Conservation (phyloP, 768 basidiomycete genomes). For the Cystofilobasidium ferigula region DNA sequence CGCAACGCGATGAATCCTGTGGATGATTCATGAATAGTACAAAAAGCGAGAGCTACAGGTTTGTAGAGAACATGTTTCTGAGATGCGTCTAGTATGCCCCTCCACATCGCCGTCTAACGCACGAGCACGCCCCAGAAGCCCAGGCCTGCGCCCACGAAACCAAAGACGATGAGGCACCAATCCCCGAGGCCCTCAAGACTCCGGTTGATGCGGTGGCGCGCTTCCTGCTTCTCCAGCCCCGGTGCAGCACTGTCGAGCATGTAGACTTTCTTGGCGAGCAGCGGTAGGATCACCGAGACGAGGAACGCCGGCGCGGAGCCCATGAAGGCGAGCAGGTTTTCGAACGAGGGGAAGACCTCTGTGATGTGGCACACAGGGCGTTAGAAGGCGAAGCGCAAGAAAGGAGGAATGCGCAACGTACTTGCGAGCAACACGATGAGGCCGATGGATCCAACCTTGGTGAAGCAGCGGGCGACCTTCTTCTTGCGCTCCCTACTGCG, state of each 20-base stretch:
- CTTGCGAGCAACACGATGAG: slow-evolving; percentile 57
- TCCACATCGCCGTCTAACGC: background rate
- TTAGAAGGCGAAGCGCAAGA: background rate
- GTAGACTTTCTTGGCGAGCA: slow-evolving; percentile 21
- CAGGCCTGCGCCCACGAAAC: background rate
- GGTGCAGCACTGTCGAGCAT: background rate
- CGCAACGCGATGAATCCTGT: too few species aligned
- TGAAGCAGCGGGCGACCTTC: slow-evolving; percentile 37
- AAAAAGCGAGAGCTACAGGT: too few species aligned
- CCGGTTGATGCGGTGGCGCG: background rate
- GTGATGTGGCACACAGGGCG: background rate
- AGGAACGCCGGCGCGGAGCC: slow-evolving; percentile 22
- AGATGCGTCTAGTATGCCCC: background rate
- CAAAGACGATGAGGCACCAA: slow-evolving; percentile 2
- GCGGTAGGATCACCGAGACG: slow-evolving; percentile 18
- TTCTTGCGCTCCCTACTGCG: slow-evolving; percentile 15
- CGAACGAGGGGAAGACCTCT: slow-evolving; percentile 26
- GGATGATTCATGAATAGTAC: too few species aligned
- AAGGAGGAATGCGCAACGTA: slow-evolving; percentile 33
- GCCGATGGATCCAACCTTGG: slow-evolving; percentile 51
- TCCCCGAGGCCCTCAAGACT: slow-evolving; percentile 2
- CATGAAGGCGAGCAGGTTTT: slow-evolving; percentile 23
- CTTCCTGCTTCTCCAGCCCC: background rate
- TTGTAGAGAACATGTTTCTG: too few species aligned
- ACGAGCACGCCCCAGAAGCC: slow-evolving; percentile 8